A percentile compares a stretch with the other conserved stretches of the same genome.
Conservation (phyloP, 192 early-diverging fungal genomes). For the Podila minutissima region DNA sequence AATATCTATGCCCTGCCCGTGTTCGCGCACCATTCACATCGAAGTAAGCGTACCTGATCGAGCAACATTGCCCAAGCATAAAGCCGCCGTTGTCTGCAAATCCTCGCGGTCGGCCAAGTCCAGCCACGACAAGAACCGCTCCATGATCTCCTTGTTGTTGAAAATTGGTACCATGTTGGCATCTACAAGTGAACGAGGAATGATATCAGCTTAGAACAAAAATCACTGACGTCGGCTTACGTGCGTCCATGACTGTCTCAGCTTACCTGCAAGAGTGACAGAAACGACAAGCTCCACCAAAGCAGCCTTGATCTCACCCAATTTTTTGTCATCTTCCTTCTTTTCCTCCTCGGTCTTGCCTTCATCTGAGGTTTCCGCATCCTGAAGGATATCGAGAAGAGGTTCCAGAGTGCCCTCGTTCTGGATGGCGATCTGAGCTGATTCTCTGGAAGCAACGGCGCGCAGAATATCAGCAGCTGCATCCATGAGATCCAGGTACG, state of each 20-base stretch:
- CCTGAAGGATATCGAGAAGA: constrained; percentile 57
- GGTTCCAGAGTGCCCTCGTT: constrained; percentile 33
- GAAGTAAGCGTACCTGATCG: constrained; percentile 55
- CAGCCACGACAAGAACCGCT: constrained; percentile 57
- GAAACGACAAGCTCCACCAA: constrained; percentile 59
- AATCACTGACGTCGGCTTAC: neutral
- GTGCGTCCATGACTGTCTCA: neutral
- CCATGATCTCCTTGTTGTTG: constrained; percentile 51
- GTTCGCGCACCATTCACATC: too few species aligned
- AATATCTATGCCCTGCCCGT: neutral
- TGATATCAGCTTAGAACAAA: neutral
- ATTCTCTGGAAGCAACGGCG: constrained; percentile 33
- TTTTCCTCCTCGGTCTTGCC: constrained; percentile 53
- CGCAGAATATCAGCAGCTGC: constrained; percentile 25
- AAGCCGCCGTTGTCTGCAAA: constrained; percentile 63
- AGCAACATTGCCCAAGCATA: constrained; percentile 78
- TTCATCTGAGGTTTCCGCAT: constrained; percentile 43
- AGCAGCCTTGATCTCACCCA: constrained; percentile 53
- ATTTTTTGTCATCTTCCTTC: constrained; percentile 59
- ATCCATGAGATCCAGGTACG: constrained; percentile 38
- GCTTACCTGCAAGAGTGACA: constrained; percentile 56
- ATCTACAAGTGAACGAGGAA: constrained; percentile 39
- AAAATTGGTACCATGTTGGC: constrained; percentile 60
- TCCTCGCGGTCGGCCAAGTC: constrained; percentile 47
- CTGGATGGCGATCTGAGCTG: constrained; percentile 52